Conservation (phyloP, 2,329 filamentous ascomycete species). For the Chalara sp. region DNA sequence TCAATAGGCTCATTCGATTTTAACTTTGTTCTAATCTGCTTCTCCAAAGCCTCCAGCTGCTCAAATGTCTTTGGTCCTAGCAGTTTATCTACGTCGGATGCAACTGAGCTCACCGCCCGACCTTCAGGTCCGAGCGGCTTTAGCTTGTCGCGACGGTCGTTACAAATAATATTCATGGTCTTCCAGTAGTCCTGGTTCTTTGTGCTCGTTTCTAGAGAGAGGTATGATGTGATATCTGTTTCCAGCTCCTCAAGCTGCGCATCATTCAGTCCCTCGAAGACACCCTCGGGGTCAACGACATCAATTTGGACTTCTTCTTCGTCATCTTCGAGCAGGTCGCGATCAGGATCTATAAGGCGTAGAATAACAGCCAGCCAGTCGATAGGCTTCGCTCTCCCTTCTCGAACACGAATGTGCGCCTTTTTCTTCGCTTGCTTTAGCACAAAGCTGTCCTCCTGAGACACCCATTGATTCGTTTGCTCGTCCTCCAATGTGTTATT, state of each 20-base stretch:
- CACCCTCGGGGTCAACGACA: constrained; percentile 71
- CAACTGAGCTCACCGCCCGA: constrained; percentile 74
- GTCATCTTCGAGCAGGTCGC: constrained; percentile 80
- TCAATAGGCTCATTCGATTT: constrained; percentile 82
- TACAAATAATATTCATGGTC: constrained; percentile 78
- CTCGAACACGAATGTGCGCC: constrained; percentile 87
- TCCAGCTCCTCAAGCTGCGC: constrained; percentile 68
- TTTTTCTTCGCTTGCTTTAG: constrained; percentile 97
- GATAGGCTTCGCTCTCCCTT: constrained; percentile 83
- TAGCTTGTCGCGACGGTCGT: constrained; percentile 63
- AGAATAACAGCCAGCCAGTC: constrained; percentile 91
- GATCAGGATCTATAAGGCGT: constrained; percentile 78
- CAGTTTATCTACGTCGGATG: constrained; percentile 81
- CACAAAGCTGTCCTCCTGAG: constrained; percentile 93
- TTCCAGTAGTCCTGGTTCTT: constrained; percentile 88
- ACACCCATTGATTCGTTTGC: constrained; percentile 76
- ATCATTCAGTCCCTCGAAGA: constrained; percentile 67
- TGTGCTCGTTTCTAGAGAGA: constrained; percentile 70
- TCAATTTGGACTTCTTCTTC: constrained; percentile 63
- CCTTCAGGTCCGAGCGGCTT: constrained; percentile 53
- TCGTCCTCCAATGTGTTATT: constrained; percentile 49
- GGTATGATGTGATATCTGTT: constrained; percentile 73
- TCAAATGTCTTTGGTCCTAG: constrained; percentile 78
- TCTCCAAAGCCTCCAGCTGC: constrained; percentile 80
- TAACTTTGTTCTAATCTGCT: constrained; percentile 80